phyloP scores from a whole-genome alignment of 306 rosid genomes.

The Gleditsia sinensis region DNA sequence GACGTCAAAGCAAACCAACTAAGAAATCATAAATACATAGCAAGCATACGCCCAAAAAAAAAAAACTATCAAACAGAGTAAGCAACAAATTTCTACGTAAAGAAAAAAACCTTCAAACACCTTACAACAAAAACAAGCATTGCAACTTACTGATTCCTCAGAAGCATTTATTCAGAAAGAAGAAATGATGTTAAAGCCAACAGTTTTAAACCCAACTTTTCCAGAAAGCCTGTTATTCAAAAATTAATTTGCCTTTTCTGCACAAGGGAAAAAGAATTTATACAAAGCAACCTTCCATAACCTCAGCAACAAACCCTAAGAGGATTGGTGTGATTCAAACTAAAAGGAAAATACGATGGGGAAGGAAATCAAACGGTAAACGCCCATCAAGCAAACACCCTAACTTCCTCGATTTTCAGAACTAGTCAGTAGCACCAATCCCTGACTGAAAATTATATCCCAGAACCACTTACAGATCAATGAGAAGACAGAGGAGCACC shows the following conservation, averaged over 20 bases:
- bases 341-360: slow-evolving; percentile 6
- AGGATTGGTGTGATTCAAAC: slow-evolving; percentile 28
- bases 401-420: slow-evolving; percentile 31
- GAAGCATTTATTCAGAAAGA: slow-evolving; percentile 9
- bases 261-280: slow-evolving; percentile 16
- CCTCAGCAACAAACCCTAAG: slow-evolving; percentile 38
- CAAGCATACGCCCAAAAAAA: background rate
- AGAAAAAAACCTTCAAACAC: background rate
- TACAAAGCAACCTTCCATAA: slow-evolving; percentile 21
- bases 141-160: slow-evolving; percentile 13
- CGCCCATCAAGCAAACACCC: slow-evolving; percentile 46
- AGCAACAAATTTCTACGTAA: background rate
- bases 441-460: slow-evolving; percentile 36
- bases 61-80: slow-evolving; percentile 19
- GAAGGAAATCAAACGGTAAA: slow-evolving; percentile 35
- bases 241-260: background rate
- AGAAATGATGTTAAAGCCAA: slow-evolving; percentile 24
- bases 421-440: slow-evolving; percentile 36
- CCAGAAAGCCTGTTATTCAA: slow-evolving; percentile 8
- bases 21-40: slow-evolving; percentile 3
- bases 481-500: slow-evolving; percentile 1
- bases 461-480: slow-evolving; percentile 45
- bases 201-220: slow-evolving; percentile 13
- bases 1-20: slow-evolving; percentile 16
- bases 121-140: slow-evolving; percentile 6